Conservation (phyloP, 306 rosid genomes). For the Malus fusca region DNA sequence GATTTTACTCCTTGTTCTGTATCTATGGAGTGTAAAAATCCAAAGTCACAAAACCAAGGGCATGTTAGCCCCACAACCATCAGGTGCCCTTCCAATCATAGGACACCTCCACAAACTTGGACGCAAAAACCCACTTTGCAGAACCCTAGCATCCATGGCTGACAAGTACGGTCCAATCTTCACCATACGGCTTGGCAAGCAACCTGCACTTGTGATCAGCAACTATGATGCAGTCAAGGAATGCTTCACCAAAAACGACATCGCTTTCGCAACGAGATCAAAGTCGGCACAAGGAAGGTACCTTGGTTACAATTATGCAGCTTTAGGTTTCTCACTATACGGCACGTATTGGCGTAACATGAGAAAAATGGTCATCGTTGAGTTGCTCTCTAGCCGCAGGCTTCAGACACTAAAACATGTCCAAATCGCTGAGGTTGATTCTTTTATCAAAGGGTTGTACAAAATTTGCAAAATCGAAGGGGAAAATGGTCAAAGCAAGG, state of each 20-base stretch:
- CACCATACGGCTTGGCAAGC: conserved; percentile 32
- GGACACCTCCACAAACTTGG: conserved; percentile 51
- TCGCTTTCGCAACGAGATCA: conserved; percentile 33
- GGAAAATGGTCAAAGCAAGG: too few relatives aligned
- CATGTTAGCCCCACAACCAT: conserved; percentile 29
- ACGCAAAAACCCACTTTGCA: conserved; percentile 16
- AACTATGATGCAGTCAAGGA: conserved; percentile 34
- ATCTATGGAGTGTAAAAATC: conserved; percentile 11
- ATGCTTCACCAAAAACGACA: conserved; percentile 23
- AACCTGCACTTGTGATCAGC: conserved; percentile 31
- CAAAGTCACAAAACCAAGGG: conserved; percentile 7
- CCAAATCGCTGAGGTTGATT: too few relatives aligned
- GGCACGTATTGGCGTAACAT: background rate
- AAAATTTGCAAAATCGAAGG: too few relatives aligned
- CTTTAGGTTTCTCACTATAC: background rate
- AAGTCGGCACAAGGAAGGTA: conserved; percentile 30
- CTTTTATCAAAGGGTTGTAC: too few relatives aligned
- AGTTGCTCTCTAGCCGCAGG: conserved; percentile 17
- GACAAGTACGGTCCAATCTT: conserved; percentile 53
- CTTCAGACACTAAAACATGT: conserved; percentile 1
- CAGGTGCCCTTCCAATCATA: conserved; percentile 37
- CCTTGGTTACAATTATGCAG: conserved; percentile 34
- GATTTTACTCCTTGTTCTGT: background rate
- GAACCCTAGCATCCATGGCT: conserved; percentile 32
- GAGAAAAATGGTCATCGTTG: too few relatives aligned